These are phyloP conservation scores for Claviceps cyperi DNA, from an alignment of 2,329 filamentous ascomycete genomes.

Conservation along the genomic window DNA sequence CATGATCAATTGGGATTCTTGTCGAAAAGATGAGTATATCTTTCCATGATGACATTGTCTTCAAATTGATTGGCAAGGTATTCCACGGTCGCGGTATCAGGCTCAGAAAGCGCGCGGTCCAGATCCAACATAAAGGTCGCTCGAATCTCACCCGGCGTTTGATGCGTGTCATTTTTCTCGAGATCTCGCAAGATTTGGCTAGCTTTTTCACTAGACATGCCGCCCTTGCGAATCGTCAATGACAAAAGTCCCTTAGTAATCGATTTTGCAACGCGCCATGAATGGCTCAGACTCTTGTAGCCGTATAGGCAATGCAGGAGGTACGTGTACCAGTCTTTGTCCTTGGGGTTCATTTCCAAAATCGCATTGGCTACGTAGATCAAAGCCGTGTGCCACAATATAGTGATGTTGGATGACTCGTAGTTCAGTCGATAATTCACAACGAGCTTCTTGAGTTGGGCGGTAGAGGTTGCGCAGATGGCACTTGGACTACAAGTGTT, in stretches of 20 bases:
- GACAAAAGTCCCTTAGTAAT: conserved; percentile 18
- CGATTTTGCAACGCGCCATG: conserved; percentile 18
- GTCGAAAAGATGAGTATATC: conserved; percentile 15
- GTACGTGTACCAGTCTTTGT: conserved; percentile 19
- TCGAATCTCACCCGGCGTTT: conserved; percentile 13
- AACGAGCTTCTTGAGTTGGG: conserved; percentile 22
- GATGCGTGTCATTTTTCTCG: conserved; percentile 11
- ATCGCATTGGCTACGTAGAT: conserved; percentile 23
- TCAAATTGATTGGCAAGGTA: conserved; percentile 20
- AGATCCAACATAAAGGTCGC: conserved; percentile 24
- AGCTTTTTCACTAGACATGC: conserved; percentile 17
- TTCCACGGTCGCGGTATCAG: conserved; percentile 19
- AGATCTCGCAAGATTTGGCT: conserved; percentile 17
- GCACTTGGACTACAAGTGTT: conserved; percentile 10
- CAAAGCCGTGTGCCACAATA: conserved; percentile 23
- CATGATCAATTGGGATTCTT: not conserved
- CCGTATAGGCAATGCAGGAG: conserved; percentile 21
- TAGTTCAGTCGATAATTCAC: conserved; percentile 18
- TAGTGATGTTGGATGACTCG: conserved; percentile 17
- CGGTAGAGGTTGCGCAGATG: conserved; percentile 17
- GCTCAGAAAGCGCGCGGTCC: conserved; percentile 20
- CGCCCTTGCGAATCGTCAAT: conserved; percentile 16
- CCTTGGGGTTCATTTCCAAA: conserved; percentile 11
- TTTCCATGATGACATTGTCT: conserved; percentile 19
- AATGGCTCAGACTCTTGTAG: conserved; percentile 17